Percentiles rank a stretch among this genome's conserved stretches.
These are phyloP conservation scores for Thozetella sp. DNA, from an alignment of 495 filamentous ascomycete genomes.

Conservation along the genomic window DNA sequence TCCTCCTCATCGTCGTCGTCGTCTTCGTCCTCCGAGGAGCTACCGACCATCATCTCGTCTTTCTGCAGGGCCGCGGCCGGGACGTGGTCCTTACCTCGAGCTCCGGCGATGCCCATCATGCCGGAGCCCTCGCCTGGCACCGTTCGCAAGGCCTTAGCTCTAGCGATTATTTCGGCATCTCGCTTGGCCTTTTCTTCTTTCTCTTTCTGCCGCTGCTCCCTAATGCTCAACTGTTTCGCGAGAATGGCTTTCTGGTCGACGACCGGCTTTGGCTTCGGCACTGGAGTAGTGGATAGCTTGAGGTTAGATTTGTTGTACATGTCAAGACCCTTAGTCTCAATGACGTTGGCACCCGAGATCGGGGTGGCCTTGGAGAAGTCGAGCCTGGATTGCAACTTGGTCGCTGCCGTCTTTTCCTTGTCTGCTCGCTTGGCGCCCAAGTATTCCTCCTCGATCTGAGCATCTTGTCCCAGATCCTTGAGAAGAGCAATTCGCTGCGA, in stretches of 20 bases:
- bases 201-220: conserved; percentile 70
- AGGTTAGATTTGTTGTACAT: conserved; percentile 26
- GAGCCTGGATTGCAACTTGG: conserved; percentile 67
- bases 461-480: conserved; percentile 76
- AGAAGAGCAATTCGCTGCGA: conserved; percentile 83
- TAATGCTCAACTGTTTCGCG: conserved; percentile 50
- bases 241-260: conserved; percentile 36
- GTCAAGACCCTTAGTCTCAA: conserved; percentile 23
- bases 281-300: not conserved
- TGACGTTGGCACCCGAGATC: conserved; percentile 25
- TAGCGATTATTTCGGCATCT: conserved; percentile 67
- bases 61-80: conserved; percentile 57
- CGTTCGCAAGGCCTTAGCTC: conserved; percentile 59
- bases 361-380: conserved; percentile 50
- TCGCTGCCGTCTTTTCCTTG: conserved; percentile 42
- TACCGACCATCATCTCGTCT: conserved; percentile 88
- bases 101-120: conserved; percentile 67
- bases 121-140: conserved; percentile 78
- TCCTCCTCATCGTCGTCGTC: conserved; percentile 58
- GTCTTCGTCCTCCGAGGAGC: conserved; percentile 74
- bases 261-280: conserved; percentile 20
- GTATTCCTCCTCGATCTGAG: conserved; percentile 48
- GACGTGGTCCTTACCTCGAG: conserved; percentile 74
- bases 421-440: conserved; percentile 52
- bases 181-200: conserved; percentile 73